Percentiles rank a stretch among this genome's conserved stretches.
phyloP scores from a whole-genome alignment of 352 stramenopile species.

The Aphanomyces euteiches region DNA sequence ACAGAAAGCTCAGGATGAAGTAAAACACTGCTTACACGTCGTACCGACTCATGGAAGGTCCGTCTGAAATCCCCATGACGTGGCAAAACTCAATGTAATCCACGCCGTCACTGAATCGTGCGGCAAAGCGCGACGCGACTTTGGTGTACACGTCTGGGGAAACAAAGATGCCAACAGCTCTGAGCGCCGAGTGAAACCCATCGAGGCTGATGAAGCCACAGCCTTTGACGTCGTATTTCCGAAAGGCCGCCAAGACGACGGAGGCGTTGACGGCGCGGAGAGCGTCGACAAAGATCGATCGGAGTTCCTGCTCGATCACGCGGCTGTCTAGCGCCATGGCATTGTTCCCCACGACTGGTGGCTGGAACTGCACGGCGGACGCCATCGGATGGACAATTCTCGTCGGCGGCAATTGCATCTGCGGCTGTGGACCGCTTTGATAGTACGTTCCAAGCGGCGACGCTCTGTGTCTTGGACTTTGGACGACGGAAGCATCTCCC shows the following conservation, averaged over 20 bases:
- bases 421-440: not conserved
- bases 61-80: slow-evolving; percentile 24
- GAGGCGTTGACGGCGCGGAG: not conserved
- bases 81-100: slow-evolving; percentile 76
- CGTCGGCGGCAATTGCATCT: slow-evolving; percentile 1
- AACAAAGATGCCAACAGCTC: slow-evolving; percentile 57
- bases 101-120: slow-evolving; percentile 47
- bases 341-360: not conserved
- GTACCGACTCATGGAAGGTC: too few species aligned
- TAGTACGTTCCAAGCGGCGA: not conserved
- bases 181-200: slow-evolving; percentile 56
- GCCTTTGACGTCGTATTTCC: slow-evolving; percentile 54
- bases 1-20: too few species aligned
- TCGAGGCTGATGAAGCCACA: slow-evolving; percentile 63
- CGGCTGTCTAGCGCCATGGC: not conserved
- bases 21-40: too few species aligned
- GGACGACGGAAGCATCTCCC: slow-evolving; percentile 28
- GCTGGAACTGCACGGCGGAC: not conserved
- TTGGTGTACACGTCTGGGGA: slow-evolving; percentile 42
- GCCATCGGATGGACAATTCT: not conserved
- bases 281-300: not conserved
- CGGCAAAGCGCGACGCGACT: slow-evolving; percentile 49
- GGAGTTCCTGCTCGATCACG: slow-evolving; percentile 11
- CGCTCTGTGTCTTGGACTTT: slow-evolving; percentile 19
- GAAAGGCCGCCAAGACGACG: slow-evolving; percentile 38